Evolutionary conservation across 2,329 filamentous ascomycete species (phyloP), one percentile per base, ranked within the genome.

Genomic region (Seiridium unicorne): DNA sequence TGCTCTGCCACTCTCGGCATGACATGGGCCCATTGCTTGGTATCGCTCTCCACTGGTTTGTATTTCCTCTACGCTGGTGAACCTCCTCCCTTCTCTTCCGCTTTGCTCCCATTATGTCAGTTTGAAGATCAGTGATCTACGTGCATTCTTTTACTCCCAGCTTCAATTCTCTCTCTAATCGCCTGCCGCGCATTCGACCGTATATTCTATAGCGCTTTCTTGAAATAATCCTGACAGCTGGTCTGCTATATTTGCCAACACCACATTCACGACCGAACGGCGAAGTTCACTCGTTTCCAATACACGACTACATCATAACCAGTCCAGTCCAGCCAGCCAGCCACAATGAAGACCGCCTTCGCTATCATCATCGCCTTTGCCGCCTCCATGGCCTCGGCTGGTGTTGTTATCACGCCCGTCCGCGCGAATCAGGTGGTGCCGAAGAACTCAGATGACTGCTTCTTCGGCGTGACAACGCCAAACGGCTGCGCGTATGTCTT

Each of bases 391-490:
- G 81, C 70, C 67, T 79, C 73, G 63, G 84, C 84, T 35, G 83
- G 79, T 59, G 77, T 86, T 54, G 81, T 87, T 68, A 80, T 83
- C 68, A 84, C 81, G 3, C 84, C 84, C 55, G 78, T 86, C 64
- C 73, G 70, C 47, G 61, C 69, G 31, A 73, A 85, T 62, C 83
- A 85, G 69, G 74, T 86, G 40, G 79, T 86, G n/a, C 67, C 74
- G 35, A 81, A 77, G 66, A 65, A 70, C 18, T 42, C 66, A 2
- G 80, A 77, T 35, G 84, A 87, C 68, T 87, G 84, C 69, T 82
- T 79, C 65, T 84, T 81, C 66, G 84, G 84, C 40, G 81, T 83
- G 18, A 77, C 79, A 4, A 86, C 84, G 38, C 82, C 84, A 4
- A 73, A 77, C 58, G 84, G 84, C 40, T 87, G 84, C 80, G 84